A percentile compares a stretch with the other conserved stretches of the same genome.
Conservation (phyloP, 176 grass and related monocot species). For the Oryza glumipatula region DNA sequence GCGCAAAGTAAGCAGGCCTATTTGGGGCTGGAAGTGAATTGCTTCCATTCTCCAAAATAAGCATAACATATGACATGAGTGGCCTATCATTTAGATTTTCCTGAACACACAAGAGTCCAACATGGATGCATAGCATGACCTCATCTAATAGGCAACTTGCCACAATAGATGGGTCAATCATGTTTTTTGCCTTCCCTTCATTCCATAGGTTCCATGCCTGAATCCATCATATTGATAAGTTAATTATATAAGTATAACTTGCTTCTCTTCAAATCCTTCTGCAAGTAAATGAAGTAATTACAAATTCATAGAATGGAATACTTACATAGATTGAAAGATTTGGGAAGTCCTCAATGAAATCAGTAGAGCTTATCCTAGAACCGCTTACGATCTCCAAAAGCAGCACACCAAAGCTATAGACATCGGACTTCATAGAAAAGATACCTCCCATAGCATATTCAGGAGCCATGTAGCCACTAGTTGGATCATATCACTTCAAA, state of each 20-base stretch:
- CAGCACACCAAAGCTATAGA: slow-evolving; percentile 62
- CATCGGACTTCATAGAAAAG: slow-evolving; percentile 58
- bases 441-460: slow-evolving; percentile 69
- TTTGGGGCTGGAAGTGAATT: slow-evolving; percentile 29
- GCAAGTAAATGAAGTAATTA: not conserved
- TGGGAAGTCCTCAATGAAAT: slow-evolving; percentile 18
- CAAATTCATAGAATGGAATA: not conserved
- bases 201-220: slow-evolving; percentile 62
- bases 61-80: slow-evolving; percentile 27
- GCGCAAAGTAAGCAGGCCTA: not conserved
- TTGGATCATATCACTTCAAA: not conserved
- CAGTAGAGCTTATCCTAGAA: slow-evolving; percentile 40
- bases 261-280: too few species aligned
- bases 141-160: slow-evolving; percentile 23
- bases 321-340: slow-evolving; percentile 58
- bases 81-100: slow-evolving; percentile 50
- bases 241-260: not conserved
- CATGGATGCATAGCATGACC: slow-evolving; percentile 39
- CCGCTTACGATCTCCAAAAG: slow-evolving; percentile 52
- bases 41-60: slow-evolving; percentile 37
- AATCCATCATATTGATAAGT: not conserved
- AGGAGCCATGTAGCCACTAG: slow-evolving; percentile 63
- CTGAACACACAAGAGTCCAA: slow-evolving; percentile 51
- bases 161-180: slow-evolving; percentile 37
- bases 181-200: slow-evolving; percentile 15